phyloP scores from a whole-genome alignment of 148 eudicot genomes.

The Vaccinium macrocarpon region DNA sequence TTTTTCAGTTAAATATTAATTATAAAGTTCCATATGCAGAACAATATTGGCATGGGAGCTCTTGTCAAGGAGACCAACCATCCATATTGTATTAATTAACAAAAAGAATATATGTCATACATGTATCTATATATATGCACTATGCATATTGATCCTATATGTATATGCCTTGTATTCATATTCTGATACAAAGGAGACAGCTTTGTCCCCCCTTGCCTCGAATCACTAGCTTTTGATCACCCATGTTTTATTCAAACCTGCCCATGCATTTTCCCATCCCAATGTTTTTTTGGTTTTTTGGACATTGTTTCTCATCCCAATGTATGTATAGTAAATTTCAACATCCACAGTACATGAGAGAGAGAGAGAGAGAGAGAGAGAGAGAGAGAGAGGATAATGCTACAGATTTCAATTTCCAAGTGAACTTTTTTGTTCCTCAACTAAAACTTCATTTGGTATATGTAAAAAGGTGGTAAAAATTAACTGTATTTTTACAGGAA shows the following conservation, averaged over 20 bases:
- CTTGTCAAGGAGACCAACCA: conserved; percentile 24
- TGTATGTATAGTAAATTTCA: conserved; percentile 5
- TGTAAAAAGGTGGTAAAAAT: background rate
- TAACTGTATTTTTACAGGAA: background rate
- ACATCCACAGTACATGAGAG: background rate
- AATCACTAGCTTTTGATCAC: conserved; percentile 18
- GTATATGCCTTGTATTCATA: conserved; percentile 22
- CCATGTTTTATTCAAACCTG: conserved; percentile 12
- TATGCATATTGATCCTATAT: conserved; percentile 7
- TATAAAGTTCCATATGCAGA: background rate
- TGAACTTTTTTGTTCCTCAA: background rate
- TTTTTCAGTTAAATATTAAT: background rate
- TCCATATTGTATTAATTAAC: conserved; percentile 3
- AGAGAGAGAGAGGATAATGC: background rate
- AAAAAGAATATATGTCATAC: background rate
- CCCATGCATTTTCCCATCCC: conserved; percentile 14
- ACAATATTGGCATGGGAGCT: background rate
- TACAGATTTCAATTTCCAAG: background rate
- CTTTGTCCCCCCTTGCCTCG: conserved; percentile 25
- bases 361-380: conserved; percentile 2
- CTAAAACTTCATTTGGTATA: background rate
- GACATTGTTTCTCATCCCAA: conserved; percentile 15
- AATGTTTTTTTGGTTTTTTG: conserved; percentile 1
- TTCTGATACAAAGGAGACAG: conserved; percentile 31
- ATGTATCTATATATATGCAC: background rate